These are phyloP conservation scores for Cryoendolithus antarcticus DNA, from an alignment of 2,329 filamentous ascomycete genomes.

Conservation along the genomic window DNA sequence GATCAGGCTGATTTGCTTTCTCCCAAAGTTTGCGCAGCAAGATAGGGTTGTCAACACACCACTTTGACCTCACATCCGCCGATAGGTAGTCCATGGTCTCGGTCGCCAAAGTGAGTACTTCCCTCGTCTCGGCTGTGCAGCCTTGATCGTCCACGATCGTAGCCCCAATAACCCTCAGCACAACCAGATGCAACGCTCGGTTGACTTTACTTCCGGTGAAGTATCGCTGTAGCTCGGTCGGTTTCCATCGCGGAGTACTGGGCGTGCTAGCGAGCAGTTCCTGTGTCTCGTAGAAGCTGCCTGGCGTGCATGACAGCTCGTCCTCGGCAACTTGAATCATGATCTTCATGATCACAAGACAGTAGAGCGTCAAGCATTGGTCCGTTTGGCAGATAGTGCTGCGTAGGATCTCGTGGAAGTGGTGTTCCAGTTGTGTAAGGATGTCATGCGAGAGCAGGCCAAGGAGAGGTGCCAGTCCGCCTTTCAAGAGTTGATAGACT, in stretches of 20 bases:
- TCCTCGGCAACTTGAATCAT: conserved; percentile 14
- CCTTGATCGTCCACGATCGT: background rate
- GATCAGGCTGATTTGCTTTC: conserved; percentile 14
- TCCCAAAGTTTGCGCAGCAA: conserved; percentile 23
- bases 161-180: conserved; percentile 20
- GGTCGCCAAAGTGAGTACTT: conserved; percentile 16
- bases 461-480: conserved; percentile 19
- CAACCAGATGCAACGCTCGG: conserved; percentile 23
- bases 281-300: conserved; percentile 18
- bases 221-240: conserved; percentile 21
- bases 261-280: conserved; percentile 21
- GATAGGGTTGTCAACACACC: conserved; percentile 19
- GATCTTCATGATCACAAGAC: conserved; percentile 25
- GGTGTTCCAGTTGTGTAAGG: conserved; percentile 18
- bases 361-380: conserved; percentile 22
- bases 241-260: conserved; percentile 14
- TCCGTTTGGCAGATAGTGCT: conserved; percentile 16
- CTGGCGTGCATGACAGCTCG: conserved; percentile 8
- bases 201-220: conserved; percentile 22
- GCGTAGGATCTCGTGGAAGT: conserved; percentile 21
- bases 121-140: conserved; percentile 11
- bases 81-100: conserved; percentile 20
- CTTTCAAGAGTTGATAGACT: conserved; percentile 21
- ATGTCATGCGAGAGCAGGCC: conserved; percentile 16
- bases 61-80: conserved; percentile 14